Evolutionary conservation across 805 yeast species (phyloP), one percentile per base, ranked within the genome.

Genomic region (Zygoascus tannicola): DNA sequence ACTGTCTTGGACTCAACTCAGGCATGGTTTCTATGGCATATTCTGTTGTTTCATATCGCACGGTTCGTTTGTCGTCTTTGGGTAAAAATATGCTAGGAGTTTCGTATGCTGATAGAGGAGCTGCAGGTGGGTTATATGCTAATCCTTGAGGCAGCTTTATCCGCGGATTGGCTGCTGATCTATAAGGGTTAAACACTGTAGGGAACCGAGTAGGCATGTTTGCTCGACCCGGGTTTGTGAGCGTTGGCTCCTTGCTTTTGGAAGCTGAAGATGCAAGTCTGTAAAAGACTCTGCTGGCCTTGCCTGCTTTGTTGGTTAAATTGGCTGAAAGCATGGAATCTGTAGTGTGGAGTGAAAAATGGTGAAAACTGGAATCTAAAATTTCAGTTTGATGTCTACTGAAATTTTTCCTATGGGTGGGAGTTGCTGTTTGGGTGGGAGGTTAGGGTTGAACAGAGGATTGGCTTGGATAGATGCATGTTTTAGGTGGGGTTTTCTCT

Each of bases 11-110:
- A 20, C 76, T 77, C 51, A 66, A 60, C 4, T 43, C 44, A 7
- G 54, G 50, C 56, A 56, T 58, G 22, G 35, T 46, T 38, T 41
- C 44, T 2, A 48, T 56, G 34, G 50, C 50, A 44, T 39, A 47
- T n/a, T 47, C 43, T 43, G 53, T 38, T 7, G 50, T 43, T 26
- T 60, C 67, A 48, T 51, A 55, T 22, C 46, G 36, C 2, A 59
- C 63, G 43, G 70, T 68, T 51, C 92, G 72, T 35, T 78, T 76
- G 56, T 83, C 85, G 35, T 60, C 63, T 4, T 64, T 50, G 8
- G 92, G 86, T 45, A 85, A 60, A 58, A 85, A 85, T 2, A 79
- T 76, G 42, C 69, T 70, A 15, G 94, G 94, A 2, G 92, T 80
- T 58, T 66, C 73, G 61, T 49, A 61, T 46, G 60, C 75, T 10